A percentile compares a stretch with the other conserved stretches of the same genome.
Conservation (phyloP, 352 stramenopile genomes). For the Phytophthora uliginosa region DNA sequence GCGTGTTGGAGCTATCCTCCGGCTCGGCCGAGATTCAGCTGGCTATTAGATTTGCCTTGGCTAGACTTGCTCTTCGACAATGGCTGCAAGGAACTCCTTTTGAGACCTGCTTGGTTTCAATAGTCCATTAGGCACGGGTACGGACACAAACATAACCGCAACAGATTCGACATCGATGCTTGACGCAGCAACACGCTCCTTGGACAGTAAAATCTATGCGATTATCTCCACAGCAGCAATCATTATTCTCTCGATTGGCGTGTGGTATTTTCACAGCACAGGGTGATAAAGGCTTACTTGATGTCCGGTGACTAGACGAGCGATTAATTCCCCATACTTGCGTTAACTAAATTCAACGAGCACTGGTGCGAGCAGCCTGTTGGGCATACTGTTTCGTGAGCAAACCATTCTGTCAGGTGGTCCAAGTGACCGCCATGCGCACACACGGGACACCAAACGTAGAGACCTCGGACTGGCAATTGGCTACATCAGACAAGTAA, state of each 20-base stretch:
- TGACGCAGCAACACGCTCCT: constrained; percentile 13
- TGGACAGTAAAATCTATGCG: constrained; percentile 19
- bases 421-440: constrained; percentile 91
- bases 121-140: constrained; percentile 2
- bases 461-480: constrained; percentile 88
- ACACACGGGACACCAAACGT: constrained; percentile 94
- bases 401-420: constrained; percentile 88
- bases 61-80: constrained; percentile 39
- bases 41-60: constrained; percentile 50
- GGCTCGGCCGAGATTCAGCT: constrained; percentile 39
- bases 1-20: constrained; percentile 59
- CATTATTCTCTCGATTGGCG: constrained; percentile 24
- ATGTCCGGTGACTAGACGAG: not conserved
- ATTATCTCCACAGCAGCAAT: constrained; percentile 31
- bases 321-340: constrained; percentile 8
- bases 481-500: constrained; percentile 55
- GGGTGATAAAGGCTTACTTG: constrained; percentile 9
- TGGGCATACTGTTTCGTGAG: constrained; percentile 70
- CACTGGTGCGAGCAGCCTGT: constrained; percentile 83
- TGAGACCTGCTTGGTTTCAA: constrained; percentile 19
- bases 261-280: constrained; percentile 39
- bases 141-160: constrained; percentile 16
- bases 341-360: constrained; percentile 53
- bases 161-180: constrained; percentile 18
- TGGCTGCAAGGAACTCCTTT: constrained; percentile 45